Evolutionary conservation across 2,329 filamentous ascomycete species (phyloP).

Genomic region (Gnomoniopsis smithogilvyi): DNA sequence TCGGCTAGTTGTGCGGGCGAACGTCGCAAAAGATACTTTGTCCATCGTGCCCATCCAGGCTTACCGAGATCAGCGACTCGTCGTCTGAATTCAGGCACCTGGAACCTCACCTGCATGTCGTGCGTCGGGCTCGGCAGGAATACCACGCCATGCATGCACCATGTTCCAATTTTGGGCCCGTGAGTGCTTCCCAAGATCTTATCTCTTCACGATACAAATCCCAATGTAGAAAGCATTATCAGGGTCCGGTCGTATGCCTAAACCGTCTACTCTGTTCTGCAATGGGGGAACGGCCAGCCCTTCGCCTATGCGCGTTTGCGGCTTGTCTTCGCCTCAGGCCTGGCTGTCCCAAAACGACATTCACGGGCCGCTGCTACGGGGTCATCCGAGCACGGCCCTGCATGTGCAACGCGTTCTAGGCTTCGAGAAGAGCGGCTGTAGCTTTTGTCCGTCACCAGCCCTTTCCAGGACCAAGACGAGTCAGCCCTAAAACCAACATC

Average conservation of each 20-base stretch:
- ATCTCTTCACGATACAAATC: constrained; percentile 2
- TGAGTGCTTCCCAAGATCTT: constrained; percentile 13
- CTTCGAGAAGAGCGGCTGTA: not conserved
- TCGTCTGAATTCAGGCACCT: not conserved
- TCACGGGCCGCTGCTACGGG: not conserved
- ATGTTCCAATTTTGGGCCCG: constrained; percentile 15
- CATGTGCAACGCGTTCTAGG: not conserved
- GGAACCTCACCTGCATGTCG: not conserved
- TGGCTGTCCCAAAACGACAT: not conserved
- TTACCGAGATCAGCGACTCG: not conserved
- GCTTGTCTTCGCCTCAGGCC: not conserved
- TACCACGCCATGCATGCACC: not conserved
- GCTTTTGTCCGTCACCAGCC: not conserved
- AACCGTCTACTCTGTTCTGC: not conserved
- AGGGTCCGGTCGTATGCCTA: not conserved
- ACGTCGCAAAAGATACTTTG: not conserved
- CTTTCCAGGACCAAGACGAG: not conserved
- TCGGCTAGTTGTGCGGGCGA: not conserved
- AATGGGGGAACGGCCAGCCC: not conserved
- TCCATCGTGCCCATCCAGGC: not conserved
- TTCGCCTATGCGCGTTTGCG: not conserved
- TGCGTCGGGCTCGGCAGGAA: not conserved
- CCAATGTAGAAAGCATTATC: not conserved
- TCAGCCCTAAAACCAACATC: constrained; percentile 2
- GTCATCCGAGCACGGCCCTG: too few relatives aligned